A percentile compares a stretch with the other conserved stretches of the same genome.
phyloP scores from a whole-genome alignment of 805 yeast species.

The Spathaspora arborariae region DNA sequence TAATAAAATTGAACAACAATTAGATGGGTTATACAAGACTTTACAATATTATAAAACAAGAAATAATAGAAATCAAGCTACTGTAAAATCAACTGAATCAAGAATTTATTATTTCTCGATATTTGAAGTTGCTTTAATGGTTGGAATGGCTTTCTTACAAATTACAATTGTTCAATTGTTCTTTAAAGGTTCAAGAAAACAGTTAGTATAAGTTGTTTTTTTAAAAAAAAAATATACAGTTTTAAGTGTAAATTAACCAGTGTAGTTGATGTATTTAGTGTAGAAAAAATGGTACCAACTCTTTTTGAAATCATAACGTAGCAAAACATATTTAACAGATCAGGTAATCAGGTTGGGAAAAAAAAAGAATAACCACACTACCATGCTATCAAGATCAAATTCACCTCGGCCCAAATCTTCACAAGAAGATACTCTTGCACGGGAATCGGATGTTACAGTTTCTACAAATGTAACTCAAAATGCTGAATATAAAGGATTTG shows the following conservation, averaged over 20 bases:
- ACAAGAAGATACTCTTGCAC: conserved; percentile 48
- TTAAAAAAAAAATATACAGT: neutral
- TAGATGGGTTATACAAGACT: conserved; percentile 52
- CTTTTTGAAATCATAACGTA: too few relatives aligned
- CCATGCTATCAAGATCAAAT: conserved; percentile 1
- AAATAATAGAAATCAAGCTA: conserved; percentile 85
- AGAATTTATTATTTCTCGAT: conserved; percentile 76
- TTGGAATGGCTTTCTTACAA: conserved; percentile 69
- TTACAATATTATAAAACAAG: conserved; percentile 85
- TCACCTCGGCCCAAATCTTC: neutral
- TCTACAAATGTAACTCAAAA: conserved; percentile 48
- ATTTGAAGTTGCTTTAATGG: conserved; percentile 67
- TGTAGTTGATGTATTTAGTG: too few relatives aligned
- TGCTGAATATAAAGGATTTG: conserved; percentile 86
- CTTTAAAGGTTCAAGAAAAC: conserved; percentile 70
- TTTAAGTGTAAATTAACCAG: too few relatives aligned
- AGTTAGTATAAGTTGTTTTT: conserved; percentile 36
- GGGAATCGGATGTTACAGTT: conserved; percentile 64
- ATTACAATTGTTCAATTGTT: conserved; percentile 64
- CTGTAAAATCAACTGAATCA: conserved; percentile 75
- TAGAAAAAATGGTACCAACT: too few relatives aligned
- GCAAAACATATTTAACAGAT: neutral
- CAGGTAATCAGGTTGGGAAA: neutral
- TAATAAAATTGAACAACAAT: conserved; percentile 54
- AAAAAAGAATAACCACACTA: neutral